phyloP scores from a whole-genome alignment of 75 land plant species.

The Sequoiadendron giganteum region DNA sequence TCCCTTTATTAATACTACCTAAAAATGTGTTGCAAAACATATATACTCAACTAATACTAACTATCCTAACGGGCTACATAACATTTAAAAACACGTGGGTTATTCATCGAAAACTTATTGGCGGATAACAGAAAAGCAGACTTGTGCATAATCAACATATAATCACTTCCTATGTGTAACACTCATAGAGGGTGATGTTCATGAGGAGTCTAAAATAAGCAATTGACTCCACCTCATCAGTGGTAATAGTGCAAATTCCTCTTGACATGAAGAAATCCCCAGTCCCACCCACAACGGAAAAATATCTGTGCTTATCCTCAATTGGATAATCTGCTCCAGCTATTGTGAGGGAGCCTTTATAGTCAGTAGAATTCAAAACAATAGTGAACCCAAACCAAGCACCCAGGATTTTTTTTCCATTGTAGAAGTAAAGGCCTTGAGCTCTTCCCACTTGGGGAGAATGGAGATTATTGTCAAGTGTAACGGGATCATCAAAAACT shows the following conservation, averaged over 20 bases:
- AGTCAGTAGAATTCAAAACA: constrained; percentile 40
- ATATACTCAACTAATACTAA: too few relatives aligned
- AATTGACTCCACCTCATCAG: constrained; percentile 45
- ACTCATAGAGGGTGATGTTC: constrained; percentile 49
- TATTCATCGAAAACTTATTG: too few relatives aligned
- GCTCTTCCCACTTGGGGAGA: constrained; percentile 46
- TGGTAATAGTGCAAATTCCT: constrained; percentile 47
- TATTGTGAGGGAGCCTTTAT: constrained; percentile 43
- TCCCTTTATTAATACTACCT: too few relatives aligned
- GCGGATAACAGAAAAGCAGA: too few relatives aligned
- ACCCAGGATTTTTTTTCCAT: constrained; percentile 28
- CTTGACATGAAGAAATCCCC: constrained; percentile 62
- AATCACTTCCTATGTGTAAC: constrained; percentile 12
- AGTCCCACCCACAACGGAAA: constrained; percentile 55
- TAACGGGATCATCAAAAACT: constrained; percentile 55
- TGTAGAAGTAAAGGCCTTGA: constrained; percentile 48
- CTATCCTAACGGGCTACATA: too few relatives aligned
- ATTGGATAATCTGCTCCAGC: constrained; percentile 44
- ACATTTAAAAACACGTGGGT: too few relatives aligned
- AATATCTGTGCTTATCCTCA: constrained; percentile 36
- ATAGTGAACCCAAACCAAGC: constrained; percentile 50
- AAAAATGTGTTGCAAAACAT: too few relatives aligned
- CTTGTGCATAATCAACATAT: too few relatives aligned
- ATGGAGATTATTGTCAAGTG: constrained; percentile 37
- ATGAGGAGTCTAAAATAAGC: constrained; percentile 41